Base-by-base conservation (phyloP, 768 basidiomycete species). In the Boletus sensibilis region DNA sequence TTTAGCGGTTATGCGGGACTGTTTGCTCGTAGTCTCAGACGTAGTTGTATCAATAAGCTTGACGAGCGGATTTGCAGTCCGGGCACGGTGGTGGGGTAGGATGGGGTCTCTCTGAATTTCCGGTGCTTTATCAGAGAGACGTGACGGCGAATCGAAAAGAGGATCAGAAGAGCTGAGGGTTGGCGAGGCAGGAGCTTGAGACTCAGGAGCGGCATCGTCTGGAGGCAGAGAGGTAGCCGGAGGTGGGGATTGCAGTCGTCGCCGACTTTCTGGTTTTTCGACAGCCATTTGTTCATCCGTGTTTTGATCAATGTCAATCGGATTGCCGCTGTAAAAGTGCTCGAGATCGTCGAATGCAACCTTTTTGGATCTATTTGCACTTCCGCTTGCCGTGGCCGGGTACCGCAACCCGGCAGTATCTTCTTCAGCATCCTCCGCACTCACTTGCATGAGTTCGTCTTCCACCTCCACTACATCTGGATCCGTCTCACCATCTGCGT, bases 61-160 rank as follows among this genome's bases (percentile, higher is more conserved):
- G 20, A 87, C 78, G 5, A 75, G 74, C 16, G 87, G 83, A 25
- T 85, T 82, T 18, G 76, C 75, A 14, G 69, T 73, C 42, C 83
- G 79, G 1, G 67, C 71, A 52, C 79, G 79, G 65, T 85, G 85
- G 7, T 59, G 58, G 23, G 74, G 74, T 5, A 71, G 43, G 5
- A 23, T 27, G 3, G 56, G 9, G 1, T 48, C 59, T 16, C 21
- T 51, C 16, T 57, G 57, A 44, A 4, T 31, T 56, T 62, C 61
- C 5, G 44, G 41, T 7, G 34, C 31, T 43, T 53, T 48, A 14
- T 60, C 61, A 38, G 60, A 43, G 45, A 31, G 7, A 18, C 21
- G 37, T 23, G 59, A 41, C 8, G 70, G 57, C 13, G 72, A 71
- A 48, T 68, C 66, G 33, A 72, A 74, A 44, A 74, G 68, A 18